Evolutionary conservation across 2,329 filamentous ascomycete species (phyloP).

Genomic region (Fusarium haematococcum): DNA sequence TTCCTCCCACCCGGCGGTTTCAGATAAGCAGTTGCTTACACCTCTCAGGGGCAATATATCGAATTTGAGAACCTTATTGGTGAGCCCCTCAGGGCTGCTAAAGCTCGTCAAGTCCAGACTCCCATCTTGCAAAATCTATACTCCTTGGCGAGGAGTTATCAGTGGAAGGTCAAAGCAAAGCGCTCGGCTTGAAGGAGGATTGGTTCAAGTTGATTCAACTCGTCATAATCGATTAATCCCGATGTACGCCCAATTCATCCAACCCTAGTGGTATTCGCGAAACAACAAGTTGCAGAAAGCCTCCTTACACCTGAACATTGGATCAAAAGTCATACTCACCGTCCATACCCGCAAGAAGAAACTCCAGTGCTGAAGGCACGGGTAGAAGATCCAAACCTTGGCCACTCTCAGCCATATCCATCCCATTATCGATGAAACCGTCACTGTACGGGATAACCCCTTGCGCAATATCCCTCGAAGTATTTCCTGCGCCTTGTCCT

Average conservation of each 20-base stretch:
- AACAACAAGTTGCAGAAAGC: background rate
- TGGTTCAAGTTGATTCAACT: background rate
- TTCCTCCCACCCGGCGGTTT: background rate
- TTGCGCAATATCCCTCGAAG: slow-evolving; percentile 18
- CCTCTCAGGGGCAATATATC: slow-evolving; percentile 39
- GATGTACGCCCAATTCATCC: background rate
- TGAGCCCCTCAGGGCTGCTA: slow-evolving; percentile 39
- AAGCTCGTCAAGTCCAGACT: slow-evolving; percentile 28
- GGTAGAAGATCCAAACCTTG: slow-evolving; percentile 38
- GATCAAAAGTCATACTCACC: slow-evolving; percentile 41
- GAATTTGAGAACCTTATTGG: slow-evolving; percentile 42
- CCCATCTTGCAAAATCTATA: slow-evolving; percentile 36
- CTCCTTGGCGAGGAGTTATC: slow-evolving; percentile 33
- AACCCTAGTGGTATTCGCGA: background rate
- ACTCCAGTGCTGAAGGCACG: slow-evolving; percentile 47
- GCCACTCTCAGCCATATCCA: slow-evolving; percentile 19
- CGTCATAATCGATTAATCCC: background rate
- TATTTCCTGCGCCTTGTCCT: background rate
- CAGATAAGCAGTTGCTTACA: slow-evolving; percentile 10
- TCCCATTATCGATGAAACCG: slow-evolving; percentile 21
- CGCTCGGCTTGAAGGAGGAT: background rate
- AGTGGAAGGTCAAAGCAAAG: slow-evolving; percentile 37
- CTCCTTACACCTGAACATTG: background rate
- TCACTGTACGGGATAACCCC: slow-evolving; percentile 23
- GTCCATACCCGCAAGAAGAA: slow-evolving; percentile 47